These are phyloP conservation scores for Tausonia pullulans DNA, from an alignment of 1,284 basidiomycete species.

Conservation along the genomic window DNA sequence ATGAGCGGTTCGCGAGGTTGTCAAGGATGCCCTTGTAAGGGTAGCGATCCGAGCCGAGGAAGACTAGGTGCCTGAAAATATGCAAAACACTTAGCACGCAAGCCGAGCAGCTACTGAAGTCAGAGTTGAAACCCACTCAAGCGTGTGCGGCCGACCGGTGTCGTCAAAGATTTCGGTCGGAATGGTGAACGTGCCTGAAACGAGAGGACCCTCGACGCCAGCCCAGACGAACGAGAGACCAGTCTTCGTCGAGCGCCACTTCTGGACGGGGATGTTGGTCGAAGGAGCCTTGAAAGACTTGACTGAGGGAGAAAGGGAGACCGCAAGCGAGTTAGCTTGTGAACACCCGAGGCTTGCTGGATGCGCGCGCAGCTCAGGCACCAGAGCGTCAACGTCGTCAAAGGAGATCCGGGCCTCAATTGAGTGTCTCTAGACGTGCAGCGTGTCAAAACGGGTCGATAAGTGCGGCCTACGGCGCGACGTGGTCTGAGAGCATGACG, in stretches of 20 bases:
- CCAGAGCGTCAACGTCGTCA: no score
- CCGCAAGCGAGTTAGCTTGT: not conserved
- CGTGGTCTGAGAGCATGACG: not conserved
- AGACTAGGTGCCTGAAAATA: conserved; percentile 45
- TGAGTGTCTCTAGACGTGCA: no score
- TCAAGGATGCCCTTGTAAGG: conserved; percentile 97
- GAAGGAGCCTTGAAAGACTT: conserved; percentile 11
- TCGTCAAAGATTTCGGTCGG: conserved; percentile 74
- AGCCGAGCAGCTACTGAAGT: not conserved
- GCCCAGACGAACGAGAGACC: conserved; percentile 39
- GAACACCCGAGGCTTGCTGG: not conserved
- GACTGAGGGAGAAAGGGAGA: not conserved
- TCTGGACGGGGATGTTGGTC: conserved; percentile 18
- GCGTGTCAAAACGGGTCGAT: not conserved
- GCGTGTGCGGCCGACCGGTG: conserved; percentile 82
- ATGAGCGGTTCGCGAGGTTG: conserved; percentile 91
- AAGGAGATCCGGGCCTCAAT: no score
- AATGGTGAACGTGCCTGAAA: not conserved
- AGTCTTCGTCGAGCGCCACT: conserved; percentile 35
- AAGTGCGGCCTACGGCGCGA: not conserved
- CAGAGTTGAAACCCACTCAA: conserved; percentile 47
- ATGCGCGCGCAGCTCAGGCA: not conserved
- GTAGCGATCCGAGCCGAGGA: conserved; percentile 88
- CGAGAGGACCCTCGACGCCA: conserved; percentile 28
- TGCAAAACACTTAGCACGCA: not conserved